These are phyloP conservation scores for Elymus sibiricus DNA, from an alignment of 176 grass and related monocot species.

Conservation along the genomic window DNA sequence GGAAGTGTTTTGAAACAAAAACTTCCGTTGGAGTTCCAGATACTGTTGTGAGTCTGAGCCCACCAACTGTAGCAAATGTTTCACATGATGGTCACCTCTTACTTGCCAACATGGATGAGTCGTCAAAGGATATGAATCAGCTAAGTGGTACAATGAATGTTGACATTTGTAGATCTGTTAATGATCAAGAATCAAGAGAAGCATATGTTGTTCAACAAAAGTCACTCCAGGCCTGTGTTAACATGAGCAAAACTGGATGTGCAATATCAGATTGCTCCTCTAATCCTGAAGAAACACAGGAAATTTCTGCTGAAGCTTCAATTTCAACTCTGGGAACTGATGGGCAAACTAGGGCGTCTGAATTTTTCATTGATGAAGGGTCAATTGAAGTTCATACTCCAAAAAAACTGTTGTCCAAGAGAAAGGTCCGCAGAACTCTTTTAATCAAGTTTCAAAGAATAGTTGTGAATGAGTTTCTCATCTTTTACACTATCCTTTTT, in stretches of 20 bases:
- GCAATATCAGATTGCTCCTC: slow-evolving; percentile 21
- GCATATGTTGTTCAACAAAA: neutral
- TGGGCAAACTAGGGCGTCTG: neutral
- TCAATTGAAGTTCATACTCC: slow-evolving; percentile 34
- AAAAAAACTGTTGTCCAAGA: slow-evolving; percentile 44
- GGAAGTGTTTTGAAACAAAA: slow-evolving; percentile 8
- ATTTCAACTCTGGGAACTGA: slow-evolving; percentile 19
- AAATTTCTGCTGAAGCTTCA: slow-evolving; percentile 14
- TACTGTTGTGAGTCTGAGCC: slow-evolving; percentile 14
- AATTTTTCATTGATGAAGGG: slow-evolving; percentile 12
- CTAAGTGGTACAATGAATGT: slow-evolving; percentile 13
- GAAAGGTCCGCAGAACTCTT: slow-evolving; percentile 36
- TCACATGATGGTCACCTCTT: slow-evolving; percentile 22
- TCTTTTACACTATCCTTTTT: slow-evolving; percentile 27
- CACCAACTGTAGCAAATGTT: neutral
- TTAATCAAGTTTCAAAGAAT: neutral
- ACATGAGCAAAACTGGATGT: slow-evolving; percentile 1
- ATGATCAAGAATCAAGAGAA: slow-evolving; percentile 28
- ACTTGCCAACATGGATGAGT: neutral
- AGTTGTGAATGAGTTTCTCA: neutral
- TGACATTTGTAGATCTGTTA: slow-evolving; percentile 13
- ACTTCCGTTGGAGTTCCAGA: slow-evolving; percentile 12
- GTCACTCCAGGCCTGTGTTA: slow-evolving; percentile 1
- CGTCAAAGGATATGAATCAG: slow-evolving; percentile 25
- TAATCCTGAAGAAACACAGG: slow-evolving; percentile 3